Evolutionary conservation across 768 basidiomycete species (phyloP), one percentile per base, ranked within the genome.

Genomic region (Hemileccinum rubropunctum): DNA sequence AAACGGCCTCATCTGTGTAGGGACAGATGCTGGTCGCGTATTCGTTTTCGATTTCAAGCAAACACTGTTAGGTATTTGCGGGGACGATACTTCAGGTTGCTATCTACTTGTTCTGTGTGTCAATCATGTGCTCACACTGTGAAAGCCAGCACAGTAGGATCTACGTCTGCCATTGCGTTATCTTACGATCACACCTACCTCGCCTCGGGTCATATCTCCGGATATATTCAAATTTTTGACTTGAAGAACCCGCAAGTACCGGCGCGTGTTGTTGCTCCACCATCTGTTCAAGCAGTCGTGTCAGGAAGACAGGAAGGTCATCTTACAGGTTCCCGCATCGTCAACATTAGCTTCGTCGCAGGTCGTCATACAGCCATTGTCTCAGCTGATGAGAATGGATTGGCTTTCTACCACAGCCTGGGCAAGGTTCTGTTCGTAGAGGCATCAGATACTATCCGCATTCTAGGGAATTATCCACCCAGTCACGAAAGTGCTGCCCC

Each of bases 351-450:
- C 26, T 99, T 99, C 62, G 81, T 98, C 8, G 93, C 91, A 12
- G 86, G 85, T 17, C 79, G 95, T 35, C 95, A 97, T 59, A 98
- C 97, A 2, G 94, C 92, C 5, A 79, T 98, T 43, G 82, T 98
- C 35, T 86, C 87, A 4, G 89, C 91, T 3, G 97, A 98, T 64
- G 90, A 95, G 50, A 72, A 78, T 57, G 97, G 97, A 1, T 77
- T 98, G 9, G 91, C 93, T 0, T 99, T 99, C 69, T 97, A 91
- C 64, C 95, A 98, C 69, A 90, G 88, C 47, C 73, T 99, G 4
- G 93, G 97, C 23, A 95, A 91, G 66, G 86, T 98, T 11, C 76
- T 98, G 13, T 97, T 97, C 57, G 86, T 99, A 6, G 95, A 98
- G 40, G 94, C 95, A 12, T 84, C 90, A 14, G 97, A 99, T 65